phyloP scores from a whole-genome alignment of 352 stramenopile species.

The Phytophthora melonis region DNA sequence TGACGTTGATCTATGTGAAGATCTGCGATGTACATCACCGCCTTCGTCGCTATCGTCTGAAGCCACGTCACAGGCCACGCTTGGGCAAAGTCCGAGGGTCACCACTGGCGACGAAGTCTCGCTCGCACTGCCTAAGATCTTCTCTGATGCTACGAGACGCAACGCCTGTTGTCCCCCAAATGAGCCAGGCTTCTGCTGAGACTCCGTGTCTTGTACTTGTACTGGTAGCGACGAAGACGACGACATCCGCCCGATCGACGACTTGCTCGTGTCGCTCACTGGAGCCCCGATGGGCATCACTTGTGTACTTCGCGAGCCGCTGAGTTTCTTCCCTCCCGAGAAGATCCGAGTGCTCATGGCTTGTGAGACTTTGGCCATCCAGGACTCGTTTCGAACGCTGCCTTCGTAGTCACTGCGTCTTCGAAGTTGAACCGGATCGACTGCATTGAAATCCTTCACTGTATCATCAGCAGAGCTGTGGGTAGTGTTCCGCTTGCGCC shows the following conservation, averaged over 20 bases:
- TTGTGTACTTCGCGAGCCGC: conserved; percentile 64
- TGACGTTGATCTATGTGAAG: conserved; percentile 1
- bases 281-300: conserved; percentile 54
- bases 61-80: conserved; percentile 46
- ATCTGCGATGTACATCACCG: conserved; percentile 8
- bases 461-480: conserved; percentile 36
- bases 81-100: conserved; percentile 37
- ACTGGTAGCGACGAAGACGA: conserved; percentile 7
- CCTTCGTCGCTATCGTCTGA: conserved; percentile 29
- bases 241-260: conserved; percentile 7
- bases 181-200: background rate
- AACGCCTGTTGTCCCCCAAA: conserved; percentile 4
- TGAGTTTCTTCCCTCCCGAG: conserved; percentile 53
- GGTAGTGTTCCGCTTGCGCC: conserved; percentile 44
- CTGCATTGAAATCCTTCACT: conserved; percentile 49
- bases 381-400: conserved; percentile 53
- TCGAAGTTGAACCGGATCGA: conserved; percentile 22
- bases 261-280: conserved; percentile 19
- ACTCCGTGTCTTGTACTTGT: conserved; percentile 6
- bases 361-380: conserved; percentile 70
- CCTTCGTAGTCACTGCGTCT: conserved; percentile 42
- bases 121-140: conserved; percentile 1
- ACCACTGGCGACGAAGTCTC: conserved; percentile 11
- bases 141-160: conserved; percentile 22
- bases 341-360: conserved; percentile 77